Conservation (phyloP, 306 rosid genomes). For the Gleditsia sinensis region DNA sequence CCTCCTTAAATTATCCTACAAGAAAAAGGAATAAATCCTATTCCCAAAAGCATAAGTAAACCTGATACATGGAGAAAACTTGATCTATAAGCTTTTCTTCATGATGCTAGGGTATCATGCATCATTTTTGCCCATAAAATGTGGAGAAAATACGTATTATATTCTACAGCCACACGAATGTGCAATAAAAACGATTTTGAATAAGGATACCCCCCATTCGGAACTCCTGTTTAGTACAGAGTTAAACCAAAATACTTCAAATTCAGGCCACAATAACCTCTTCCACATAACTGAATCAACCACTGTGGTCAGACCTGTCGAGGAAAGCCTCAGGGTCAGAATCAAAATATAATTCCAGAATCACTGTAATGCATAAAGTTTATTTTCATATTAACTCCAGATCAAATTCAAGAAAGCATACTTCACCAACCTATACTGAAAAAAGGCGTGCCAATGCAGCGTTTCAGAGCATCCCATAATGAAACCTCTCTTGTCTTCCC, state of each 20-base stretch:
- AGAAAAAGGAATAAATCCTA: neutral
- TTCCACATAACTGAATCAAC: conserved; percentile 91
- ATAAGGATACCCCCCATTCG: conserved; percentile 96
- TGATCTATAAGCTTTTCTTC: neutral
- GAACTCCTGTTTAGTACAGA: conserved; percentile 91
- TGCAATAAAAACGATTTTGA: neutral
- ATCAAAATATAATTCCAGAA: conserved; percentile 7
- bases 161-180: conserved; percentile 6
- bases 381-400: neutral
- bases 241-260: conserved; percentile 97
- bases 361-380: neutral
- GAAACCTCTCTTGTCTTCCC: conserved; percentile 78
- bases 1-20: neutral
- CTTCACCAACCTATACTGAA: conserved; percentile 71
- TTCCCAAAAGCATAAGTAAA: neutral
- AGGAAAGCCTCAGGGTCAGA: conserved; percentile 39
- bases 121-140: neutral
- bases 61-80: neutral
- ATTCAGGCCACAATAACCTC: conserved; percentile 93
- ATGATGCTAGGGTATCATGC: neutral
- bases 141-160: conserved; percentile 8
- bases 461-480: conserved; percentile 63
- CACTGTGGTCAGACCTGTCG: conserved; percentile 73
- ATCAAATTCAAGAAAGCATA: neutral
- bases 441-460: conserved; percentile 64